Base-by-base conservation (phyloP, 2,329 filamentous ascomycete species). In the Cylindrodendrum hubeiense region DNA sequence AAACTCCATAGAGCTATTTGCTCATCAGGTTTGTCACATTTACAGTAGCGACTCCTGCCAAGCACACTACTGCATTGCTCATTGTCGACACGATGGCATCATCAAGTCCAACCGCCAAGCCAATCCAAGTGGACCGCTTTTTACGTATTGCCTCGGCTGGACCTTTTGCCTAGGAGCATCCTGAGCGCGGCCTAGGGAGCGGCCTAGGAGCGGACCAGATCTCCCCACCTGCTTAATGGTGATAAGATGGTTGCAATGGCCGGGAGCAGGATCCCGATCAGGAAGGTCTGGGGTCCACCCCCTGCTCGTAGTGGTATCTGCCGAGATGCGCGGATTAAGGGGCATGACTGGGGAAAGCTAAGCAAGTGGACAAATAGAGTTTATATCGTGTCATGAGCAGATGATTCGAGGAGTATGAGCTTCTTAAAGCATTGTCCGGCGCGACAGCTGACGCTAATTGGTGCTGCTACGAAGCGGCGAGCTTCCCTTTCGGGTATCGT, bases 171-270 rank as follows among this genome's bases (percentile, higher is more conserved):
- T 3, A 5, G 10, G n/a, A 50, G 28, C 30, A n/a, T 10, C 26
- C 47, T 13, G 33, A 10, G n/a, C 19, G 47, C 19, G 28, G n/a
- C n/a, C n/a, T n/a, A 7, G 10, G 10, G n/a, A 50, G 28, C 30
- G 28, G n/a, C 26, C 47, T 13, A 50, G n/a, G n/a, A 33, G 47
- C 19, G 28, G n/a, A 15, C 37, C n/a, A 37, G 4, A 43, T 43
- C 33, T 44, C 33, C 49, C 41, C 49, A 58, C 60, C 54, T 58
- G 54, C 54, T 54, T 43, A 46, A 63, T 58, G 13, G 33, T 30
- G 60, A 63, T 63, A 63, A 59, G n/a, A 26, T 46, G 60, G 54
- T 63, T 54, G 4, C 54, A 58, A 26, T 10, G 54, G 13, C 9
- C 54, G 49, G 60, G 41, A 37, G n/a, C 17, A 12, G 43, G 47